Conservation (phyloP, 768 basidiomycete genomes). For the Termitomyces sp. region DNA sequence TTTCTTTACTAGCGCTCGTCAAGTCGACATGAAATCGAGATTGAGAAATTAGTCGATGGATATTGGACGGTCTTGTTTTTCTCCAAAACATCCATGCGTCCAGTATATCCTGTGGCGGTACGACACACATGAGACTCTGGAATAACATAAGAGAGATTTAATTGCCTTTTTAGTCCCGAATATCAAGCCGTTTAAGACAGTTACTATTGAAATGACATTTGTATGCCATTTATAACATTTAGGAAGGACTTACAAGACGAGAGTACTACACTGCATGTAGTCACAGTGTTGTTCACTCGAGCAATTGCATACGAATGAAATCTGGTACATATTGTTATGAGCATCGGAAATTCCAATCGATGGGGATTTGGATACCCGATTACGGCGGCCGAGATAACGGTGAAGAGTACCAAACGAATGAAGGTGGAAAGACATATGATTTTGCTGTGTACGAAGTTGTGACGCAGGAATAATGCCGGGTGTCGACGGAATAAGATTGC, state of each 20-base stretch:
- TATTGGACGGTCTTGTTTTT: not conserved
- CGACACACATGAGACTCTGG: not conserved
- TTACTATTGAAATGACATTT: not conserved
- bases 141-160: not conserved
- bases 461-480: not conserved
- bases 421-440: not conserved
- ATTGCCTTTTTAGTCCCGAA: not conserved
- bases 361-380: not conserved
- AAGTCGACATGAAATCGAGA: not conserved
- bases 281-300: conserved; percentile 6
- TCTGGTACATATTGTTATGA: not conserved
- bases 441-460: not conserved
- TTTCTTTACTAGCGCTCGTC: not conserved
- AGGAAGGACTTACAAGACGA: not conserved
- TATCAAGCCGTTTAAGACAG: not conserved
- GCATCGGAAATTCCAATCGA: not conserved
- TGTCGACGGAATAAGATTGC: not conserved
- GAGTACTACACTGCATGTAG: conserved; percentile 7
- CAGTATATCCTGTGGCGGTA: not conserved
- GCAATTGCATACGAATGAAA: conserved; percentile 2
- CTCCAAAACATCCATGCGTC: not conserved
- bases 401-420: conserved; percentile 5
- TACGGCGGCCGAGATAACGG: not conserved
- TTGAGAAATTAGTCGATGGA: not conserved
- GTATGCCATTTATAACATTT: not conserved